These are phyloP conservation scores for Trichoderma sp. DNA, from an alignment of 2,329 filamentous ascomycete genomes.

Conservation along the genomic window DNA sequence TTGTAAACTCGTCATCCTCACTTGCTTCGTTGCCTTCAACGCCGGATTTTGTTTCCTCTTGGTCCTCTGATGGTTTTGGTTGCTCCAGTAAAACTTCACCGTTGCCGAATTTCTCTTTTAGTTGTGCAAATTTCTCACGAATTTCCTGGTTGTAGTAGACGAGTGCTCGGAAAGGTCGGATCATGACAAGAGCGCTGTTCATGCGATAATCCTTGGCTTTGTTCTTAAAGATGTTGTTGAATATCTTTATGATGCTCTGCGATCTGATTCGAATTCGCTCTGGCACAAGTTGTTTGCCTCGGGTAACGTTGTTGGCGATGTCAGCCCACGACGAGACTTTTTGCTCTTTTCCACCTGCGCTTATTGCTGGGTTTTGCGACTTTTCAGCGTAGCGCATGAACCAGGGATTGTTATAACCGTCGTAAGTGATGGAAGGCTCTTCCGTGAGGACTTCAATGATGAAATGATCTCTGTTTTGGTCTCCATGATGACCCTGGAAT, in stretches of 20 bases:
- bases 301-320: neutral
- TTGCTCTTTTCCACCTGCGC: neutral
- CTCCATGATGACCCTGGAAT: neutral
- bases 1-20: neutral
- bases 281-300: neutral
- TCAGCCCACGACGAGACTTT: neutral
- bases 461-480: neutral
- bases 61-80: neutral
- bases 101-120: neutral
- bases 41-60: neutral
- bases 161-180: slow-evolving; percentile 18
- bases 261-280: slow-evolving; percentile 23
- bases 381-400: neutral
- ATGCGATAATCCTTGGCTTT: neutral
- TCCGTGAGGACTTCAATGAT: slow-evolving; percentile 7
- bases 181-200: neutral
- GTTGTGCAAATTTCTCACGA: neutral
- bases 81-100: neutral
- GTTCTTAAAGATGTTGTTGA: neutral
- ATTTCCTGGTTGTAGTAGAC: slow-evolving; percentile 16
- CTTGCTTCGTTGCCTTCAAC: neutral
- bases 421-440: neutral
- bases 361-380: neutral
- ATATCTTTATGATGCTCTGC: neutral
- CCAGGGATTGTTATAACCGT: slow-evolving; percentile 3